Conservation (phyloP, 129 eudicot genomes). For the Flaveria ramosissima region DNA sequence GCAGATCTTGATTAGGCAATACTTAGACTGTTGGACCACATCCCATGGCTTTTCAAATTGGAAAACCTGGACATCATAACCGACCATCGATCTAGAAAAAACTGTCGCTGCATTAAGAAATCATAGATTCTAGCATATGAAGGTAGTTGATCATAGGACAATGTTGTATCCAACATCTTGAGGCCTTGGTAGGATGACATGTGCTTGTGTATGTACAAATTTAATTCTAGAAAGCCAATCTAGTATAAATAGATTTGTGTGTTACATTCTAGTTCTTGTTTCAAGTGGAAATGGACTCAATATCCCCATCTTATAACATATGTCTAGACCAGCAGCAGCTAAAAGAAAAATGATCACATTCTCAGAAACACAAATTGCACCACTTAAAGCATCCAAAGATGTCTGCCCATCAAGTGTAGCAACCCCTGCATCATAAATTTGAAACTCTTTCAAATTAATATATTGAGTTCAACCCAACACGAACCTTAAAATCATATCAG, state of each 20-base stretch:
- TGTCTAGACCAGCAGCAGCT: conserved; percentile 84
- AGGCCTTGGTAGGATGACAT: not conserved
- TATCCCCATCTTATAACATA: conserved; percentile 66
- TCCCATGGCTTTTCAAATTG: too few relatives aligned
- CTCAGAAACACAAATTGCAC: conserved; percentile 66
- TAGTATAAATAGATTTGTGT: conserved; percentile 10
- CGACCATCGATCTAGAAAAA: too few relatives aligned
- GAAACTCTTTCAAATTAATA: not conserved
- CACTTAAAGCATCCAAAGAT: conserved; percentile 60
- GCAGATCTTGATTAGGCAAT: too few relatives aligned
- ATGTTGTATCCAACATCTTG: conserved; percentile 8
- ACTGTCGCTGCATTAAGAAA: not conserved
- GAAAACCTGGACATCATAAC: too few relatives aligned
- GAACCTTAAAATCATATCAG: too few relatives aligned
- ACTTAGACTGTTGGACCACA: too few relatives aligned
- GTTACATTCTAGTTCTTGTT: conserved; percentile 38
- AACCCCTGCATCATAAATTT: conserved; percentile 59
- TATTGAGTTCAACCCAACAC: not conserved
- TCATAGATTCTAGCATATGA: not conserved
- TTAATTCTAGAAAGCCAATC: not conserved
- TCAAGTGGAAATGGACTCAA: conserved; percentile 79
- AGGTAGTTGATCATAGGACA: conserved; percentile 20
- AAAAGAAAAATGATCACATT: conserved; percentile 66
- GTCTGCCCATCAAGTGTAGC: conserved; percentile 66
- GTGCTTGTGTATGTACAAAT: not conserved